These are phyloP conservation scores for Trichoderma guizhouense DNA, from an alignment of 2,329 filamentous ascomycete species.

Conservation along the genomic window DNA sequence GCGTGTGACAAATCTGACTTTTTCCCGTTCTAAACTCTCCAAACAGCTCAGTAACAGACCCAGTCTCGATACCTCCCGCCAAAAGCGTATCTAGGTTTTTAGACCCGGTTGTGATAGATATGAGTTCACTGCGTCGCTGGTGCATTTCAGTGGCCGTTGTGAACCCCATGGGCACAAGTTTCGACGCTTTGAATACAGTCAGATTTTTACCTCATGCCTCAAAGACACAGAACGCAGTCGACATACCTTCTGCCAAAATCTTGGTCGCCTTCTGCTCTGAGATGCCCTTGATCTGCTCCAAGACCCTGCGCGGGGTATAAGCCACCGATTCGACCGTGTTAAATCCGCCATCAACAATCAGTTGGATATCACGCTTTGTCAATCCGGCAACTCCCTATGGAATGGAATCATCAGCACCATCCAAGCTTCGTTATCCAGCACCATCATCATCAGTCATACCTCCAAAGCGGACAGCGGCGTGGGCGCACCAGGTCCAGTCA, in stretches of 20 bases:
- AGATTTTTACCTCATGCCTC: not conserved
- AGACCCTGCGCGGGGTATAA: constrained; percentile 76
- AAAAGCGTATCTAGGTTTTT: constrained; percentile 95
- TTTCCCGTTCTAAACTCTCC: constrained; percentile 98
- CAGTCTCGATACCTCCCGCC: constrained; percentile 92
- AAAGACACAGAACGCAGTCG: not conserved
- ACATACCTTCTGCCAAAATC: constrained; percentile 77
- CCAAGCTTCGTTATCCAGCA: not conserved
- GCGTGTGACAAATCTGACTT: constrained; percentile 95
- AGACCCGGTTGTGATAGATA: constrained; percentile 95
- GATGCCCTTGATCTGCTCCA: constrained; percentile 97
- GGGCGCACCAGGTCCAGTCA: constrained; percentile 85
- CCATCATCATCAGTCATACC: constrained; percentile 49
- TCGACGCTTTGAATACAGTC: constrained; percentile 62
- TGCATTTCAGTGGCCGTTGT: constrained; percentile 99
- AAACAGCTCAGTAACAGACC: constrained; percentile 96
- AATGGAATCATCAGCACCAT: not conserved
- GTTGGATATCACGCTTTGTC: constrained; percentile 92
- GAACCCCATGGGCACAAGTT: constrained; percentile 97
- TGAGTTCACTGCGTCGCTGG: constrained; percentile 89
- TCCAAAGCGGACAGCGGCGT: constrained; percentile 83
- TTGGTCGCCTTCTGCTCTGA: constrained; percentile 96
- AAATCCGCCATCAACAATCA: constrained; percentile 86
- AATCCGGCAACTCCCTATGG: constrained; percentile 77
- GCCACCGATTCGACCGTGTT: constrained; percentile 95